Evolutionary conservation across 306 rosid genomes (phyloP), one percentile per base, ranked within the genome.

Genomic region (Prosopis cineraria): DNA sequence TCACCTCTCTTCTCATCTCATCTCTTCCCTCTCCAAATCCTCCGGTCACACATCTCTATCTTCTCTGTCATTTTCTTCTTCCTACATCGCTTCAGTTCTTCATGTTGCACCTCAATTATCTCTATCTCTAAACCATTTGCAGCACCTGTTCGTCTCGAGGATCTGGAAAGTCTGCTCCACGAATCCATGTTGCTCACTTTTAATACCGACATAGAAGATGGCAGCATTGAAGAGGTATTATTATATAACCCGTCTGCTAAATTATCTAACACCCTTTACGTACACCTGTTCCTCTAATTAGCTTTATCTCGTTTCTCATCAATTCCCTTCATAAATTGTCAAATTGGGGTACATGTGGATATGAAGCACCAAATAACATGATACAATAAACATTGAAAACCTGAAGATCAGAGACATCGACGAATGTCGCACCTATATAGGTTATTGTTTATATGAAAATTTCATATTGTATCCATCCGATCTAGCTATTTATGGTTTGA

Each of bases 171-270:
- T 67, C n/a, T 39, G 33, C 72, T 67, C 52, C 33, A 67, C 52
- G 72, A 67, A 40, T 67, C 52, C 72, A 20, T 67, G 52, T 13
- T 67, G 52, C 72, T 67, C 17, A 24, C 50, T 12, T 67, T 67
- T 7, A 67, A 67, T 22, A 39, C 72, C 72, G 52, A 67, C n/a
- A 67, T 67, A 6, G 72, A 67, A 67, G 72, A 67, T 40, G 72
- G 72, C 52, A 67, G 72, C 72, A 22, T 67, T 37, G 72, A 67
- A 22, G 50, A 67, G 72, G 72, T 67, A 34, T 4, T 19, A 2
- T 0, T 0, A 9, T 58, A 29, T 59, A 29, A 29, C 39, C 39
- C 16, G 0, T 17, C 63, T 25, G 3, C 3, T 22, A 55, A 3
- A 56, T 56, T 12, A 56, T 25, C 13, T 25, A 55, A 10, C 63